Percentiles rank a stretch among this genome's conserved stretches.
Evolutionary conservation across 2,329 filamentous ascomycete genomes (phyloP).

Genomic region (Fusarium xyrophilum): DNA sequence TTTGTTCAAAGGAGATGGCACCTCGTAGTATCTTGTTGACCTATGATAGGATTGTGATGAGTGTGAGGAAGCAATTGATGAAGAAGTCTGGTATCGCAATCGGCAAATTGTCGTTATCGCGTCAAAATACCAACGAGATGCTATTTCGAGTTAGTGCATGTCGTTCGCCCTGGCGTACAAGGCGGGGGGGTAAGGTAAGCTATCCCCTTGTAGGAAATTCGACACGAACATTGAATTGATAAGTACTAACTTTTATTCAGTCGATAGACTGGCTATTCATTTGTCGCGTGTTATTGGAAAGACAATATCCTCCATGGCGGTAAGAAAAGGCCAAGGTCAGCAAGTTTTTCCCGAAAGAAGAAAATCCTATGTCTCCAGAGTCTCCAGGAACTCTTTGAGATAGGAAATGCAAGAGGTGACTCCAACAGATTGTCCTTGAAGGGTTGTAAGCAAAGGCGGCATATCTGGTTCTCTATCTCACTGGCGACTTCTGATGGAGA

Average conservation of each 20-base stretch:
- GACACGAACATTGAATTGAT: neutral
- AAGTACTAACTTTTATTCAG: neutral
- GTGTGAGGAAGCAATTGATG: neutral
- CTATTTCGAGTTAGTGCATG: neutral
- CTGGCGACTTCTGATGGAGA: neutral
- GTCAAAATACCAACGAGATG: neutral
- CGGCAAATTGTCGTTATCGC: neutral
- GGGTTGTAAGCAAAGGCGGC: accelerated
- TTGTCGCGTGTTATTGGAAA: too few species aligned
- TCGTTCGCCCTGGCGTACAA: neutral
- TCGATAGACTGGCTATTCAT: neutral
- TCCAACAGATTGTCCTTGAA: too few species aligned
- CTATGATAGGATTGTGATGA: too few species aligned
- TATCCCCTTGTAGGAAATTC: neutral
- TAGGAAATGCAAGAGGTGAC: neutral
- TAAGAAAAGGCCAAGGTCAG: accelerated
- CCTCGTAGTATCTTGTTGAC: accelerated
- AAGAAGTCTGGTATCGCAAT: neutral
- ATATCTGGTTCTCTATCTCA: too few species aligned
- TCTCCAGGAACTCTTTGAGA: accelerated
- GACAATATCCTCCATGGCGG: neutral
- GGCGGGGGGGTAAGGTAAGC: conserved; percentile 18
- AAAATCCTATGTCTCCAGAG: accelerated
- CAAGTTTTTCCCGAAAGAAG: accelerated
- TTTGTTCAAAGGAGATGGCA: accelerated